Evolutionary conservation across 106 monocot genomes (phyloP).

Genomic region (Dendrobium nobile): DNA sequence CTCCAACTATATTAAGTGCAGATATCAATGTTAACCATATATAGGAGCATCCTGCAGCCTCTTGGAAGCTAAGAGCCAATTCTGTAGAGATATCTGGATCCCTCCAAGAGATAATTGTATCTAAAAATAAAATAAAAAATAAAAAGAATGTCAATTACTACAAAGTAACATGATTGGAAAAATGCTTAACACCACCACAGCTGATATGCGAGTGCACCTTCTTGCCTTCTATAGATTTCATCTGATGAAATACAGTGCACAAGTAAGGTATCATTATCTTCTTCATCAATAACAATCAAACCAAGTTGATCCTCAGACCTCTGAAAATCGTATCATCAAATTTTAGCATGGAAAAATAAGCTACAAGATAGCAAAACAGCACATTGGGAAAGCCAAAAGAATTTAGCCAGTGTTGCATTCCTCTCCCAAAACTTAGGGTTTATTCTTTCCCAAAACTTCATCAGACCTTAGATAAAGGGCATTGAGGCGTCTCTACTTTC

Average conservation of each 20-base stretch:
- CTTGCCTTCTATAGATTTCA: constrained; percentile 88
- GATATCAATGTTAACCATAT: constrained; percentile 46
- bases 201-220: constrained; percentile 40
- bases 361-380: neutral
- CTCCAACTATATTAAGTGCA: neutral
- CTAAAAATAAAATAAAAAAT: constrained; percentile 27
- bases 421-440: neutral
- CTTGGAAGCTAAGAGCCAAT: constrained; percentile 93
- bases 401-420: neutral
- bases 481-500: neutral
- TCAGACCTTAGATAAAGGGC: neutral
- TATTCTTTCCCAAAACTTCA: neutral
- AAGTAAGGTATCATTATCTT: constrained; percentile 76
- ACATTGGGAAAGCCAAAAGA: neutral
- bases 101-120: constrained; percentile 96
- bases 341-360: neutral
- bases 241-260: constrained; percentile 72
- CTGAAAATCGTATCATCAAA: neutral
- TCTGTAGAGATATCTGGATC: constrained; percentile 70
- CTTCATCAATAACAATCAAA: constrained; percentile 88
- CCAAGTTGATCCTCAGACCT: constrained; percentile 65
- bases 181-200: constrained; percentile 1
- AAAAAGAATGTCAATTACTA: constrained; percentile 1
- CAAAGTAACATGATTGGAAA: neutral
- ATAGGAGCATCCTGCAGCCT: constrained; percentile 85